Percentiles rank a stretch among this genome's conserved stretches.
Evolutionary conservation across 2,329 filamentous ascomycete species (phyloP).

Genomic region (Cladophialophora chaetospira): DNA sequence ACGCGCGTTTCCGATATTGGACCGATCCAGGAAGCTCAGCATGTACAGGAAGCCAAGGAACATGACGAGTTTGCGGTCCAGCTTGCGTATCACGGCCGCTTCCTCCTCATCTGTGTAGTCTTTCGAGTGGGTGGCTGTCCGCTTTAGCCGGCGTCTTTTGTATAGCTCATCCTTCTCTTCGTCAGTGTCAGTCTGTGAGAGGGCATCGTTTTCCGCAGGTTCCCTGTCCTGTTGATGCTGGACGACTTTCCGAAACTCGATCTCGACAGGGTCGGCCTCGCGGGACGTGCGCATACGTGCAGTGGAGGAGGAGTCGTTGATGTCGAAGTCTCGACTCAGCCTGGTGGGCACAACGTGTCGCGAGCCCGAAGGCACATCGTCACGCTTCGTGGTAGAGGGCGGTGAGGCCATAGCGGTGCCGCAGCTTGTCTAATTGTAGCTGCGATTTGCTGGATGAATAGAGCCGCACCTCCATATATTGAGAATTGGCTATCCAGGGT

Average conservation of each 20-base stretch:
- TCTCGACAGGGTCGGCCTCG: slow-evolving; percentile 7
- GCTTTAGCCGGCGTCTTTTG: slow-evolving; percentile 9
- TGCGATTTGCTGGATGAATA: background rate
- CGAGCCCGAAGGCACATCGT: slow-evolving; percentile 8
- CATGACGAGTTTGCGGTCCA: slow-evolving; percentile 75
- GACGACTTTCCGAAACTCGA: slow-evolving; percentile 21
- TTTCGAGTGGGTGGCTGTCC: slow-evolving; percentile 47
- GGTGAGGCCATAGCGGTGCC: slow-evolving; percentile 15
- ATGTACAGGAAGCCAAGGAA: slow-evolving; percentile 83
- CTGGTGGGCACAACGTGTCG: background rate
- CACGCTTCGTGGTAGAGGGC: background rate
- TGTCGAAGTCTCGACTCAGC: slow-evolving; percentile 5
- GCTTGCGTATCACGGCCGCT: slow-evolving; percentile 66
- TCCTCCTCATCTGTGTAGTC: slow-evolving; percentile 72
- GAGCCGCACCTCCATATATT: background rate
- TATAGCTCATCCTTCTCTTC: slow-evolving; percentile 17
- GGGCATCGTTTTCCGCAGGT: background rate
- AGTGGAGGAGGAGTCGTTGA: slow-evolving; percentile 11
- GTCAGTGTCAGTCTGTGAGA: slow-evolving; percentile 13
- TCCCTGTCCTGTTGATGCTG: background rate
- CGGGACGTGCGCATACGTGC: slow-evolving; percentile 11
- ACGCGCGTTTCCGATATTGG: slow-evolving; percentile 68
- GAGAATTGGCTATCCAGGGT: background rate
- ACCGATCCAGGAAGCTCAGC: slow-evolving; percentile 81
- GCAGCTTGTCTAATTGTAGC: background rate